These are phyloP conservation scores for Talaromyces sp. DNA, from an alignment of 2,329 filamentous ascomycete genomes.

Conservation along the genomic window DNA sequence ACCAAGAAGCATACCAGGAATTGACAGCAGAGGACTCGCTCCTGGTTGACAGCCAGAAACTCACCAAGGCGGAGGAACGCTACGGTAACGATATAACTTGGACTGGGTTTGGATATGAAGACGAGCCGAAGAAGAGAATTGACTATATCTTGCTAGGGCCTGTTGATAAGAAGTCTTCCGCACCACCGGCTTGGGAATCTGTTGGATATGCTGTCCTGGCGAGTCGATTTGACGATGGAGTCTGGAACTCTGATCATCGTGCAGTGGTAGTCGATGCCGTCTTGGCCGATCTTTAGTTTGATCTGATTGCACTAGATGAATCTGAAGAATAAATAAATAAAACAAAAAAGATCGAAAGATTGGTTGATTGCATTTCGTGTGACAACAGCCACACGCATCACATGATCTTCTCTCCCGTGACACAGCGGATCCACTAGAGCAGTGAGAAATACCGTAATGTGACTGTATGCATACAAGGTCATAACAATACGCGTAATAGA, in stretches of 20 bases:
- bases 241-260: constrained; percentile 56
- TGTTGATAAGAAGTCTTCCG: neutral
- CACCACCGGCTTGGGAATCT: constrained; percentile 37
- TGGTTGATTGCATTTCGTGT: neutral
- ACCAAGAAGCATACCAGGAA: constrained; percentile 52
- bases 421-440: neutral
- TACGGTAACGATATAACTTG: constrained; percentile 55
- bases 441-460: neutral
- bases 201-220: constrained; percentile 51
- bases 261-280: constrained; percentile 54
- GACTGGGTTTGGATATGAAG: constrained; percentile 51
- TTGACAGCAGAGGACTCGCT: constrained; percentile 41
- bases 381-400: neutral
- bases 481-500: neutral
- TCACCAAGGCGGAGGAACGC: constrained; percentile 33
- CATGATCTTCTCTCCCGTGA: neutral
- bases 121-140: constrained; percentile 43
- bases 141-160: constrained; percentile 53
- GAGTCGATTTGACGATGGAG: constrained; percentile 55
- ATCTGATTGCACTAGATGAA: neutral
- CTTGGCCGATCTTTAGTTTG: constrained; percentile 19
- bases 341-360: neutral
- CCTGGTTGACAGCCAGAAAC: constrained; percentile 37
- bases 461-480: neutral
- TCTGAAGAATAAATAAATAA: neutral